Base-by-base conservation (phyloP, 345 rosid species). In the Corymbia maculata region DNA sequence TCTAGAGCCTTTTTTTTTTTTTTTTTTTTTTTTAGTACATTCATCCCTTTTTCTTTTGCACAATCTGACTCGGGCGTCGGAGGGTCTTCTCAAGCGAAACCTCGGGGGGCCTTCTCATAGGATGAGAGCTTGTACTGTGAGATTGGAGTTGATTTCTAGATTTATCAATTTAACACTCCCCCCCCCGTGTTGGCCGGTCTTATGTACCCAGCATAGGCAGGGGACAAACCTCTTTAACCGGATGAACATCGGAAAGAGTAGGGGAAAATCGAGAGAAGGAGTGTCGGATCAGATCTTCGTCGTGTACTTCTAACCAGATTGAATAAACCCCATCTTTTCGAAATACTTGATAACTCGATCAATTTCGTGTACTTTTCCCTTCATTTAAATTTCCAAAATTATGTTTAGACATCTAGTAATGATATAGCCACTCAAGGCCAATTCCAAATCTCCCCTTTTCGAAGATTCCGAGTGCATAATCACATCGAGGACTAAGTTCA, bases 291-390 rank as follows among this genome's bases (percentile, higher is more conserved):
- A 55, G 61, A 55, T 55, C 13, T 55, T 55, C 0, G 1, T 21
- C 12, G 0, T 28, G 21, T 55, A 55, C 61, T 55, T 22, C 14
- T 2, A 52, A 52, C 53, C 52, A 52, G 7, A 52, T 14, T 52
- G 6, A 52, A 7, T 52, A 52, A 52, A 52, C 6, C 5, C 14
- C 10, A 13, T 51, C 13, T 51, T 13, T 4, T 4, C 52, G 1
- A 59, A 59, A 59, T 61, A 61, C 16, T 61, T 0, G 2, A 0
- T 61, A 61, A 61, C 16, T 26, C 32, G 5, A 61, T 61, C 0
- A 15, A 28, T 11, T 61, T 9, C 0, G 4, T 26, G 11, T 28
- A 11, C 1, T 28, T 61, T 61, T 36, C 42, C 42, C 42, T 36
- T 36, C 42, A 36, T 36, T 36, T 36, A 36, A 36, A 36, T 36